These are phyloP conservation scores for Jatropha curcas DNA, from an alignment of 345 rosid species.

Conservation along the genomic window DNA sequence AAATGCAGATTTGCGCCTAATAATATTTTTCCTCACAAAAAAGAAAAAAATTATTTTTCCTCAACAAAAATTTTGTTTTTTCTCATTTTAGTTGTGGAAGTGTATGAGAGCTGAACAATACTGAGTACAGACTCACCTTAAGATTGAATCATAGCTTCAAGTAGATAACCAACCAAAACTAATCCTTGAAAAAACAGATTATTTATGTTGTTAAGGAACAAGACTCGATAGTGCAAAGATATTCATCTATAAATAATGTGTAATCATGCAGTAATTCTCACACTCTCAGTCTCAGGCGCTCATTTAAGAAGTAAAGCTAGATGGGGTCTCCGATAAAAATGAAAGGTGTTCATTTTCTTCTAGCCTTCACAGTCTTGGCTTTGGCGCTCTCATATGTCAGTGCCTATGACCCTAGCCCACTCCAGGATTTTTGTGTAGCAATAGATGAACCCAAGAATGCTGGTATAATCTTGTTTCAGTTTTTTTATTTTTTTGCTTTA, in stretches of 20 bases:
- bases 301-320: not conserved
- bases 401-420: slow-evolving; percentile 21
- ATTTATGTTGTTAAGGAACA: not conserved
- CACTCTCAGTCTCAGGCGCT: too few species aligned
- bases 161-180: not conserved
- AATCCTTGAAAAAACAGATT: not conserved
- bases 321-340: not conserved
- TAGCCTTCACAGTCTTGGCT: not conserved
- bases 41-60: too few species aligned
- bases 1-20: too few species aligned
- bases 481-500: not conserved
- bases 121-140: not conserved
- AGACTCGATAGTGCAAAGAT: too few species aligned
- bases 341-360: not conserved
- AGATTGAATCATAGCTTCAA: not conserved
- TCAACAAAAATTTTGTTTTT: too few species aligned
- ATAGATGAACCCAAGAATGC: slow-evolving; percentile 1
- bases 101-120: not conserved
- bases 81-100: too few species aligned
- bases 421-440: slow-evolving; percentile 20
- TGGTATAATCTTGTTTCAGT: slow-evolving; percentile 3
- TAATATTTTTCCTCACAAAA: too few species aligned
- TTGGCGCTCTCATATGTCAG: not conserved
- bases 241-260: not conserved
- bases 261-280: not conserved